Evolutionary conservation across 805 yeast species (phyloP), one percentile per base, ranked within the genome.

Genomic region (Cyberlindnera sargentensis): DNA sequence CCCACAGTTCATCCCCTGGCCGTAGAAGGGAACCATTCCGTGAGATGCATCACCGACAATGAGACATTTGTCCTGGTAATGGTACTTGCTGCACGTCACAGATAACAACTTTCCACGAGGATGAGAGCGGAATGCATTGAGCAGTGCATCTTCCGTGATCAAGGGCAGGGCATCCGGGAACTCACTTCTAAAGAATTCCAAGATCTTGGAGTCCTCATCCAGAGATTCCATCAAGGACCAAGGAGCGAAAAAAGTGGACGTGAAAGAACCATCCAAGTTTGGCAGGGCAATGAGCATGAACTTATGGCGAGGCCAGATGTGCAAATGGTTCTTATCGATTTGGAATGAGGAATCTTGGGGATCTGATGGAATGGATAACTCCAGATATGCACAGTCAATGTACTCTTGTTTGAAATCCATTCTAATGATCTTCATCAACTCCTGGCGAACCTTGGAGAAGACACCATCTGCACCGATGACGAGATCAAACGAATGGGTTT

Each of bases 1-100:
- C 1, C 97, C 97, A 59, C 95, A 86, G 62, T 90, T 90, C 91
- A 90, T 84, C 5, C 97, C 97, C 62, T 90, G 97, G 8, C 97
- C 97, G 58, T 89, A 90, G 62, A 90, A 90, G n/a, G 97, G 97
- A 5, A 90, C 97, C 96, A 89, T 90, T 28, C 93, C 79, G 64
- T 90, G 97, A 0, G 97, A 95, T 1, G 97, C 95, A 61, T 90
- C 97, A 5, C 97, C 97, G 28, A 90, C 65, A 9, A 90, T 65
- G 8, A 90, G 66, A 11, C 80, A 80, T 45, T 75, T 74, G 38
- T 80, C 84, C 35, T 70, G 61, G 37, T 69, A 72, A 57, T 86
- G 77, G 64, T 87, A 90, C 2, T 91, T 88, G 40, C 66, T 65
- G 52, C 86, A 82, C 38, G 73, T 73, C 6, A 85, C 73, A 47